Evolutionary conservation across 129 eudicot genomes (phyloP).

Genomic region (Glebionis coronaria): DNA sequence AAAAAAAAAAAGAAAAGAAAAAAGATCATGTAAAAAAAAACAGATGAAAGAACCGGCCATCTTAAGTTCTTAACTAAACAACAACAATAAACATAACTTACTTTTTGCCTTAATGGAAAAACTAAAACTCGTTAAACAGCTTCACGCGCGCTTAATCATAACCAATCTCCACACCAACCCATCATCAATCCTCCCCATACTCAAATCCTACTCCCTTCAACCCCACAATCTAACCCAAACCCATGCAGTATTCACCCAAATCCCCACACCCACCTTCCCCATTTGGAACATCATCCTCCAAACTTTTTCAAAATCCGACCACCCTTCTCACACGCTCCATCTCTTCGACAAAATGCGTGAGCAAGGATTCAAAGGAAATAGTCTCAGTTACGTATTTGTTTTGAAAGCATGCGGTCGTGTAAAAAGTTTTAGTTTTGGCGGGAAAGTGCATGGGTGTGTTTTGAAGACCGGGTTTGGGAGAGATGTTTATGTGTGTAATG

Average conservation of each 20-base stretch:
- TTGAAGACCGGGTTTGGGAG: conserved; percentile 57
- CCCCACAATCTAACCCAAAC: conserved; percentile 39
- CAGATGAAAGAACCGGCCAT: too few relatives aligned
- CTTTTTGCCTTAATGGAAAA: conserved; percentile 21
- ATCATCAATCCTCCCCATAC: conserved; percentile 36
- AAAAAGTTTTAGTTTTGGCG: conserved; percentile 39
- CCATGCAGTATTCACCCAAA: conserved; percentile 39
- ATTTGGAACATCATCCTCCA: conserved; percentile 55
- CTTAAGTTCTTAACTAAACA: too few relatives aligned
- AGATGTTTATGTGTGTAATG: conserved; percentile 54
- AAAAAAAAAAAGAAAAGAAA: too few relatives aligned
- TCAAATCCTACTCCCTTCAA: conserved; percentile 48
- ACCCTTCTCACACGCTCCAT: conserved; percentile 41
- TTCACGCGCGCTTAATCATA: conserved; percentile 48
- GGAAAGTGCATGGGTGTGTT: conserved; percentile 40
- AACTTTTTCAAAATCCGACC: conserved; percentile 32
- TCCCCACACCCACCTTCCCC: conserved; percentile 45
- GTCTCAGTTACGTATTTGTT: conserved; percentile 41
- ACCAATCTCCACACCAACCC: conserved; percentile 48
- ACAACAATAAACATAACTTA: too few relatives aligned
- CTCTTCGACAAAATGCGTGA: conserved; percentile 56
- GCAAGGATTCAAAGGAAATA: conserved; percentile 42
- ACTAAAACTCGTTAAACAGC: conserved; percentile 24
- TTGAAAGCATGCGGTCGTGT: conserved; percentile 57
- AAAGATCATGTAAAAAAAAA: too few relatives aligned